Conservation (phyloP, 768 basidiomycete species). For the Galerina marginata region DNA sequence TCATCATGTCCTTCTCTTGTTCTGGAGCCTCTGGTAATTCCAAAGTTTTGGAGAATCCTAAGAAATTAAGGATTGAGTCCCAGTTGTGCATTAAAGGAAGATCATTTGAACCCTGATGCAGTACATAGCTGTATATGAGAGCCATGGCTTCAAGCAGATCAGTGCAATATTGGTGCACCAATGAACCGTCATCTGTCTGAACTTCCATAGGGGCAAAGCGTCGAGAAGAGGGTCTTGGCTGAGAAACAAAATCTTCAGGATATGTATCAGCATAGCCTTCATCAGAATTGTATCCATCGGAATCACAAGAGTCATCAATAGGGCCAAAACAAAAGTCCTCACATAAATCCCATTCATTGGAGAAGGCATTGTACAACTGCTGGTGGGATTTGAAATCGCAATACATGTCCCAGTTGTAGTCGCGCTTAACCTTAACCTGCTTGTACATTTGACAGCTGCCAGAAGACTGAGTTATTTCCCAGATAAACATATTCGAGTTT, state of each 20-base stretch:
- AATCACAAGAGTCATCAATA: not conserved
- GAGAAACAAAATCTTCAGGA: not conserved
- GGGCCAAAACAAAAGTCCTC: not conserved
- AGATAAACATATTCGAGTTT: conserved; percentile 10
- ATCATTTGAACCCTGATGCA: too few relatives aligned
- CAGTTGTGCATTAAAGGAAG: too few relatives aligned
- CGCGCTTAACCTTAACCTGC: conserved; percentile 6
- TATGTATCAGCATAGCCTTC: not conserved
- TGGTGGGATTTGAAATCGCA: not conserved
- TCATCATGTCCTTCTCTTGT: too few relatives aligned
- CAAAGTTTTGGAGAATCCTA: too few relatives aligned
- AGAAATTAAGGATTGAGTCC: too few relatives aligned
- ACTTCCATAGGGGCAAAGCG: too few relatives aligned
- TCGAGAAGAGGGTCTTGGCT: too few relatives aligned
- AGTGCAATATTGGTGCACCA: too few relatives aligned
- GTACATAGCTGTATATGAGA: not conserved
- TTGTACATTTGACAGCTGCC: conserved; percentile 9
- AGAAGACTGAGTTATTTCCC: not conserved
- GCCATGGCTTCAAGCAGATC: too few relatives aligned
- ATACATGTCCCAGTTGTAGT: not conserved
- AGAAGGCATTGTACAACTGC: conserved; percentile 5
- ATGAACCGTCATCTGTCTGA: too few relatives aligned
- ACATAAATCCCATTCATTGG: conserved; percentile 22
- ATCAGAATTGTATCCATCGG: not conserved
- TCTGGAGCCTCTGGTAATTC: too few relatives aligned